These are phyloP conservation scores for Colletotrichum musicola DNA, from an alignment of 2,329 filamentous ascomycete genomes.

Conservation along the genomic window DNA sequence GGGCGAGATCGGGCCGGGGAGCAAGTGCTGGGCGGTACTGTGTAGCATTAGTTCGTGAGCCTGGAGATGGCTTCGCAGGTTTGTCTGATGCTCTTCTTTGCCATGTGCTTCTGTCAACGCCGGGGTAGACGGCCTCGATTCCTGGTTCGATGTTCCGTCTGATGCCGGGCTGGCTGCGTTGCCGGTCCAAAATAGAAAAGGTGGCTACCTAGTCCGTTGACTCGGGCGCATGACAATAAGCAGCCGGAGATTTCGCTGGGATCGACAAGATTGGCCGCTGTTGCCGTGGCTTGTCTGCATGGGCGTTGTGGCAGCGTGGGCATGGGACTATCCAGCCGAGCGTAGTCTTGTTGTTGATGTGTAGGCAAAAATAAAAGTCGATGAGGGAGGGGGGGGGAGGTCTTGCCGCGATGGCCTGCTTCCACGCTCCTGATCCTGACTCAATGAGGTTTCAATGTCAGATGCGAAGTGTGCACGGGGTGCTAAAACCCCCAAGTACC, in stretches of 20 bases:
- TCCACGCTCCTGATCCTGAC: constrained; percentile 22
- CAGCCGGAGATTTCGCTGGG: constrained; percentile 19
- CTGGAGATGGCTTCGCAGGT: not conserved
- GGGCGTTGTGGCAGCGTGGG: constrained; percentile 8
- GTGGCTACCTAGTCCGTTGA: constrained; percentile 14
- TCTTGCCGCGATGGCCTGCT: not conserved
- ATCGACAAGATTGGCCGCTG: constrained; percentile 23
- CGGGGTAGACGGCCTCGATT: not conserved
- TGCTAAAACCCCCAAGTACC: constrained; percentile 20
- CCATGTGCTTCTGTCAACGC: not conserved
- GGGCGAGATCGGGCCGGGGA: not conserved
- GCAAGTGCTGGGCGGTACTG: constrained; percentile 1
- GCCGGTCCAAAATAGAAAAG: constrained; percentile 22
- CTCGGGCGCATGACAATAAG: constrained; percentile 34
- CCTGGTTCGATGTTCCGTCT: constrained; percentile 27
- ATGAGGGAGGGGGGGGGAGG: too few relatives aligned
- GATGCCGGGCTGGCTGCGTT: constrained; percentile 12
- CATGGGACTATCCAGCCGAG: constrained; percentile 13
- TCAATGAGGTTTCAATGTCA: constrained; percentile 30
- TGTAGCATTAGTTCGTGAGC: not conserved
- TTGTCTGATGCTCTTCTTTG: constrained; percentile 12
- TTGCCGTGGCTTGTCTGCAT: constrained; percentile 21
- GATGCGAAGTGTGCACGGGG: constrained; percentile 20
- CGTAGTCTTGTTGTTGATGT: not conserved
- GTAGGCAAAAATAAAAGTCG: not conserved